Evolutionary conservation across 2,329 filamentous ascomycete species (phyloP).

Genomic region (Colletotrichum orbiculare): DNA sequence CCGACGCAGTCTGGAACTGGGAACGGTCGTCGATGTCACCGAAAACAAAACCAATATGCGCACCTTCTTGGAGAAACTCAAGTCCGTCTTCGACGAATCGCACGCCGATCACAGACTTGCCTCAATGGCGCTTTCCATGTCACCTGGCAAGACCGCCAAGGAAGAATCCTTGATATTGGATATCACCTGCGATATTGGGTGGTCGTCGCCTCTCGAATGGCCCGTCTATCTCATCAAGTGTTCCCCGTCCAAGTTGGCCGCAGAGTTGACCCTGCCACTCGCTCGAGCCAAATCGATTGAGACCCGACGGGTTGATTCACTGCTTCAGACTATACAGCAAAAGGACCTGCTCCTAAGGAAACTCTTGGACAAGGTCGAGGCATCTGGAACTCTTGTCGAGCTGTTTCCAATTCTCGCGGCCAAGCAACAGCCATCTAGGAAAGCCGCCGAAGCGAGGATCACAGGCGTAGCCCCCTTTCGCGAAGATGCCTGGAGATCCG

Average conservation of each 20-base stretch:
- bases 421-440: slow-evolving; percentile 58
- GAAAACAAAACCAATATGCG: slow-evolving; percentile 75
- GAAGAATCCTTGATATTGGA: slow-evolving; percentile 61
- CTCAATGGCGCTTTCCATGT: slow-evolving; percentile 54
- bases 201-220: slow-evolving; percentile 74
- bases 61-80: slow-evolving; percentile 74
- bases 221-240: slow-evolving; percentile 65
- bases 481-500: slow-evolving; percentile 50
- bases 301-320: slow-evolving; percentile 53
- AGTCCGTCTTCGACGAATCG: slow-evolving; percentile 60
- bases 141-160: slow-evolving; percentile 47
- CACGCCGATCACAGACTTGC: slow-evolving; percentile 56
- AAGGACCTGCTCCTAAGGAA: slow-evolving; percentile 64
- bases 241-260: slow-evolving; percentile 54
- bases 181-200: slow-evolving; percentile 71
- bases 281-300: slow-evolving; percentile 58
- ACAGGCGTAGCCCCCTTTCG: slow-evolving; percentile 64
- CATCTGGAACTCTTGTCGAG: slow-evolving; percentile 62
- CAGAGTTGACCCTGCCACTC: slow-evolving; percentile 63
- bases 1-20: slow-evolving; percentile 68
- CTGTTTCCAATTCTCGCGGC: slow-evolving; percentile 61
- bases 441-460: slow-evolving; percentile 58
- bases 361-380: slow-evolving; percentile 65
- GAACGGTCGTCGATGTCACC: slow-evolving; percentile 79
- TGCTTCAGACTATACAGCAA: slow-evolving; percentile 56